Evolutionary conservation across 495 filamentous ascomycete genomes (phyloP).

Genomic region (Penicillium lividum): DNA sequence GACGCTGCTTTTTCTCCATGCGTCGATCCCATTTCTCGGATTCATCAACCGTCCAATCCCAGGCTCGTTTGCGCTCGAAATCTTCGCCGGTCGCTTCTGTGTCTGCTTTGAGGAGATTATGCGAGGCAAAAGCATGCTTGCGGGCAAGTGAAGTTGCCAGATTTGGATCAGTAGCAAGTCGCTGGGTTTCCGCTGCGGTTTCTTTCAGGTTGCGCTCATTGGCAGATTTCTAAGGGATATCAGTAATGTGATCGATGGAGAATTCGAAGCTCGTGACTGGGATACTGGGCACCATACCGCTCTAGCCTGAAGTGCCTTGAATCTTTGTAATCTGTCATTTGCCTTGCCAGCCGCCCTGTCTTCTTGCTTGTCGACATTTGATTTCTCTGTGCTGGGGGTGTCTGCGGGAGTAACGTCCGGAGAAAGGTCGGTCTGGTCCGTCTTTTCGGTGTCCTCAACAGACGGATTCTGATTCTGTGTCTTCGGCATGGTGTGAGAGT

Average conservation of each 20-base stretch:
- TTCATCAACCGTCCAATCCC: conserved; percentile 98
- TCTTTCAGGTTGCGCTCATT: conserved; percentile 79
- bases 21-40: conserved; percentile 90
- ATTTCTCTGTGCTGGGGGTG: conserved; percentile 10
- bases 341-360: conserved; percentile 35
- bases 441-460: conserved; percentile 13
- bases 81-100: conserved; percentile 81
- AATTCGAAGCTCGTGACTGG: not conserved
- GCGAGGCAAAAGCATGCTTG: conserved; percentile 80
- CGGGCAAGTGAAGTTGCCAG: conserved; percentile 71
- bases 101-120: conserved; percentile 92
- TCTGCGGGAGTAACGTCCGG: conserved; percentile 11
- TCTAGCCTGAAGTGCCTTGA: conserved; percentile 83
- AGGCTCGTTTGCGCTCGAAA: conserved; percentile 95
- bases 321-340: conserved; percentile 47
- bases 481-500: conserved; percentile 14
- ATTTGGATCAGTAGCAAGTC: conserved; percentile 72
- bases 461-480: conserved; percentile 18
- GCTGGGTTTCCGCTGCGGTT: conserved; percentile 78
- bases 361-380: conserved; percentile 22
- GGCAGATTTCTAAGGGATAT: conserved; percentile 60
- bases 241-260: conserved; percentile 12
- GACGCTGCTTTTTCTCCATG: conserved; percentile 79
- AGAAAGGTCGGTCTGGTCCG: conserved; percentile 14
- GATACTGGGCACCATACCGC: conserved; percentile 46